Evolutionary conservation across 805 yeast species (phyloP), one percentile per base, ranked within the genome.

Genomic region (Hanseniaspora meyeri): DNA sequence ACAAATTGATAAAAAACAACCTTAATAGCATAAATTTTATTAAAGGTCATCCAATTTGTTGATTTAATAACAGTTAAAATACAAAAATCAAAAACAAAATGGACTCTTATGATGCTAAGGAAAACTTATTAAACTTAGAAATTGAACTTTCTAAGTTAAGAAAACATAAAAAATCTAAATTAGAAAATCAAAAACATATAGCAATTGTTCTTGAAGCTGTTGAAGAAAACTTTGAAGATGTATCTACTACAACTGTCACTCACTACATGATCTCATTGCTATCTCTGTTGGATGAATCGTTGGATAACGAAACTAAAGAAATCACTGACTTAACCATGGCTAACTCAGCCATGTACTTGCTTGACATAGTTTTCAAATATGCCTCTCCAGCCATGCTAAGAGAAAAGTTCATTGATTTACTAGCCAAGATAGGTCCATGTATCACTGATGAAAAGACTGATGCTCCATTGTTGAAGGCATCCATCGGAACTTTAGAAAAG

Each of bases 261-360:
- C 83, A 95, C 0, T 93, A 93, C 68, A 82, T 89, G 63, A 82
- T 90, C 17, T 86, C 96, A 0, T 83, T 91, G 60, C 70, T 91
- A 59, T 78, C 96, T 1, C 71, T 93, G 31, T 72, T 93, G 58
- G 95, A 87, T 59, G 95, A 88, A 67, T 76, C 89, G 29, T 64
- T 72, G 24, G 77, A 77, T 52, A 58, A 62, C 16, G 75, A 76
- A 48, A 70, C 72, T 2, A 79, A 81, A 40, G 77, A 72, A 47
- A 74, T 81, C 29, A 65, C 72, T 14, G 91, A 89, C 64, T 63
- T 70, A 7, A 77, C 74, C 31, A 74, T 91, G 55, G 95, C 95
- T 1, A 75, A 86, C 2, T 74, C 90, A 1, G 77, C 93, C 4
- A 79, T 87, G 10, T 91, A 93, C 65, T 78, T 93, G 60, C 75